A percentile compares a stretch with the other conserved stretches of the same genome.
These are phyloP conservation scores for Balakata baccata DNA, from an alignment of 345 rosid species.

Conservation along the genomic window DNA sequence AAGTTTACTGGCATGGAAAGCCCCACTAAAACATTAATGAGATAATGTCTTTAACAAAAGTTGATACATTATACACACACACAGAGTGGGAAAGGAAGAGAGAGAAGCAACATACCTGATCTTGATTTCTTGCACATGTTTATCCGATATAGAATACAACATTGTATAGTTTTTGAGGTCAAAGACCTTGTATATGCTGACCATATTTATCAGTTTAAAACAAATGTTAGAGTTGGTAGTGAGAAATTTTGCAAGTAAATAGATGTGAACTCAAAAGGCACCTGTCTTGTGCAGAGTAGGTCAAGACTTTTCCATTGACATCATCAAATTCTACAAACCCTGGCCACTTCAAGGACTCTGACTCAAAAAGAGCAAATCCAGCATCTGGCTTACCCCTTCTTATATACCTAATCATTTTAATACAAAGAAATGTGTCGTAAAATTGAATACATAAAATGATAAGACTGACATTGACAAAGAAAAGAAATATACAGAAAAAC, in stretches of 20 bases:
- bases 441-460: not conserved
- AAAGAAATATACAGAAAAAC: not conserved
- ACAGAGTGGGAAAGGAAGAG: not conserved
- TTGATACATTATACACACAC: not conserved
- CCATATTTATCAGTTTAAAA: slow-evolving; percentile 14
- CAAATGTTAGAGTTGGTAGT: slow-evolving; percentile 11
- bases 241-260: slow-evolving; percentile 16
- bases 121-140: slow-evolving; percentile 89
- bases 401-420: slow-evolving; percentile 59
- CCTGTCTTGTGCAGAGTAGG: slow-evolving; percentile 95
- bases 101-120: slow-evolving; percentile 61
- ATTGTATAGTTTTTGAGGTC: slow-evolving; percentile 88
- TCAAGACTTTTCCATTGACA: slow-evolving; percentile 91
- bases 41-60: not conserved
- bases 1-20: not conserved
- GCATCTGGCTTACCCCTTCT: slow-evolving; percentile 90
- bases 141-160: slow-evolving; percentile 87
- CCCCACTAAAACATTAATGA: not conserved
- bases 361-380: slow-evolving; percentile 91
- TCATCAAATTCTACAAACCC: slow-evolving; percentile 99
- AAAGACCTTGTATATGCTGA: slow-evolving; percentile 94
- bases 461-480: not conserved
- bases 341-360: slow-evolving; percentile 97
- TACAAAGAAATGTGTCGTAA: not conserved
- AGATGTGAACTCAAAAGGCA: slow-evolving; percentile 24